These are phyloP conservation scores for Scolecobasidium constrictum DNA, from an alignment of 2,329 filamentous ascomycete species.

Conservation along the genomic window DNA sequence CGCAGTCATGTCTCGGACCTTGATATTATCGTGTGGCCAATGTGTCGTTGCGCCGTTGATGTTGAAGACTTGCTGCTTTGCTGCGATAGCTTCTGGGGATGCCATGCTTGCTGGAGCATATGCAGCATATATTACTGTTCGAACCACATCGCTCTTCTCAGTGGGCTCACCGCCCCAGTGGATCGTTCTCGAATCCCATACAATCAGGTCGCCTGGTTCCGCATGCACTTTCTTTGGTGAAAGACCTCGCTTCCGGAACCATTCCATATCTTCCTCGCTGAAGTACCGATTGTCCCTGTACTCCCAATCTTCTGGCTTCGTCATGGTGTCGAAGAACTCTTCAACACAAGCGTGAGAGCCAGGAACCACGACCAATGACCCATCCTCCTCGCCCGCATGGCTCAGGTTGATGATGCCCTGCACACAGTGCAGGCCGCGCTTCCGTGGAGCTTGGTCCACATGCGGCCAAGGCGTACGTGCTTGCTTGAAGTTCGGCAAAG, in stretches of 20 bases:
- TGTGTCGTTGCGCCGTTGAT: no score
- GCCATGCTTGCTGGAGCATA: no score
- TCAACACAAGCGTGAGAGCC: conserved; percentile 31
- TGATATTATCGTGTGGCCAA: no score
- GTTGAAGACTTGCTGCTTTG: no score
- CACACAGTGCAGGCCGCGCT: conserved; percentile 30
- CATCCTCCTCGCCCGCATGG: conserved; percentile 35
- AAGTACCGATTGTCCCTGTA: no score
- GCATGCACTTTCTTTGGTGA: conserved; percentile 1
- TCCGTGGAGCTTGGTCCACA: conserved; percentile 30
- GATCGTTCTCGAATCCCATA: conserved; percentile 1
- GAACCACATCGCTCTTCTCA: no score
- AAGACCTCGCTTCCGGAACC: background rate
- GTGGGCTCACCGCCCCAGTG: conserved; percentile 20
- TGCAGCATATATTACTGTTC: no score
- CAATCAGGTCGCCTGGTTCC: conserved; percentile 1
- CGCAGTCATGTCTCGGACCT: no score
- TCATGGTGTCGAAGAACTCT: conserved; percentile 35
- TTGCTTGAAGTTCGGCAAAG: conserved; percentile 27
- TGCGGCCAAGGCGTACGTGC: conserved; percentile 30
- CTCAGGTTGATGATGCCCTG: conserved; percentile 35
- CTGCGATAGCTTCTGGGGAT: no score
- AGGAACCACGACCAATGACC: conserved; percentile 35
- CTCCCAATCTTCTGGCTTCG: conserved; percentile 29
- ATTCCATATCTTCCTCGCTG: conserved; percentile 29